Evolutionary conservation across 495 filamentous ascomycete species (phyloP), one percentile per base, ranked within the genome.

Genomic region (Saxispiralis lemnorum): DNA sequence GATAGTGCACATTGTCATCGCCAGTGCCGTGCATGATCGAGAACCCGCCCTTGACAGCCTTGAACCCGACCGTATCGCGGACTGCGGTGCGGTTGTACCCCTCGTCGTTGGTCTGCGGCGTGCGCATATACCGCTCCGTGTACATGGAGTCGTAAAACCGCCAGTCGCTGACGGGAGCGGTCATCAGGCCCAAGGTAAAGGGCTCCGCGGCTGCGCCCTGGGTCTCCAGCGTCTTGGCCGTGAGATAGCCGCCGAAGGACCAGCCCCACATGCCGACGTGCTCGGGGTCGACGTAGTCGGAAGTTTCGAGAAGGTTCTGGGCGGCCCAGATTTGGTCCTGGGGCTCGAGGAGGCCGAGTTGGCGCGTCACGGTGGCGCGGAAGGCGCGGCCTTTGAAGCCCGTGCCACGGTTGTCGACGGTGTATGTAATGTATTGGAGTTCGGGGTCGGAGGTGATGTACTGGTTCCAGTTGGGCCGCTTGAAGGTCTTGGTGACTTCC

Each of bases 51-150:
- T 60, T 55, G 41, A 72, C 56, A 19, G 63, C 64, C 56, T 66
- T 65, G 54, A 75, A 76, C 7, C 72, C 72, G 0, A 57, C 56
- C 0, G 58, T 46, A 12, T 63, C 52, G 14, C 50, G 50, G 13
- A 74, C 66, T 12, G 68, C 67, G 0, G 63, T 58, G 36, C 53
- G 55, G 24, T 55, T 55, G 51, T 76, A 75, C 14, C 69, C 71
- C 0, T 38, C 64, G 0, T 45, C 41, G 51, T 78, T 77, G 20
- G 51, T 39, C 31, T 53, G 45, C 0, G 64, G 59, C n/a, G 63
- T 68, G 47, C 75, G 73, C 72, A 77, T 77, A 52, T 73, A 77
- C 19, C 74, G 62, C 57, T 78, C 72, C 7, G 74, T 75, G 58
- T 77, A 78, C 59, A 77, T 68, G 44, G 53, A 65, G 48, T 78